These are phyloP conservation scores for Lizanozyma gosingica DNA, from an alignment of 1,139 yeast species.

Conservation along the genomic window DNA sequence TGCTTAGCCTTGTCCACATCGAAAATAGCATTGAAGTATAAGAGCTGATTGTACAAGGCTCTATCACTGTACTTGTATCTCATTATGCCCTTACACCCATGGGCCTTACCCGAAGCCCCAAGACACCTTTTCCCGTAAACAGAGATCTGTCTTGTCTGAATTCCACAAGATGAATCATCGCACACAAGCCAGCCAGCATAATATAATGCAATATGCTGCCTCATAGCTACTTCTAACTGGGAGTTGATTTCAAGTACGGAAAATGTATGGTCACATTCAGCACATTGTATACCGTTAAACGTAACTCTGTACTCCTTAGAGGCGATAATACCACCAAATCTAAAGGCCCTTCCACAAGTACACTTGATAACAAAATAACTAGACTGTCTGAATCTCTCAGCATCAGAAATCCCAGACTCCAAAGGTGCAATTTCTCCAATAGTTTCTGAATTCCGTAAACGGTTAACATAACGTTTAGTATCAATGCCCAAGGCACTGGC, in stretches of 20 bases:
- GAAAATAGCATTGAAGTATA: conserved; percentile 71
- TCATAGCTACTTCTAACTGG: conserved; percentile 65
- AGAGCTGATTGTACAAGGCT: conserved; percentile 76
- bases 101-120: conserved; percentile 50
- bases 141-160: conserved; percentile 73
- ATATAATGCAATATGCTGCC: conserved; percentile 64
- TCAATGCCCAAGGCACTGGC: conserved; percentile 77
- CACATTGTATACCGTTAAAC: conserved; percentile 65
- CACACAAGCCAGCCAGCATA: conserved; percentile 83
- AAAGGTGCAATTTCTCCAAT: conserved; percentile 58
- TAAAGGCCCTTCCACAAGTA: conserved; percentile 51
- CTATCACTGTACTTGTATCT: conserved; percentile 69
- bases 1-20: conserved; percentile 73
- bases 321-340: conserved; percentile 66
- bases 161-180: conserved; percentile 78
- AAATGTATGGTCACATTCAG: conserved; percentile 45
- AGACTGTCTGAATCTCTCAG: conserved; percentile 70
- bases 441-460: conserved; percentile 28
- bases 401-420: conserved; percentile 74
- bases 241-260: conserved; percentile 49
- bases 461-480: conserved; percentile 49
- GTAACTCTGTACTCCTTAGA: conserved; percentile 53
- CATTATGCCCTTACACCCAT: conserved; percentile 81
- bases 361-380: conserved; percentile 51
- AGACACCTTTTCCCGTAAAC: conserved; percentile 88